These are phyloP conservation scores for Mucor racemosus DNA, from an alignment of 371 early-diverging fungal genomes.

Conservation along the genomic window DNA sequence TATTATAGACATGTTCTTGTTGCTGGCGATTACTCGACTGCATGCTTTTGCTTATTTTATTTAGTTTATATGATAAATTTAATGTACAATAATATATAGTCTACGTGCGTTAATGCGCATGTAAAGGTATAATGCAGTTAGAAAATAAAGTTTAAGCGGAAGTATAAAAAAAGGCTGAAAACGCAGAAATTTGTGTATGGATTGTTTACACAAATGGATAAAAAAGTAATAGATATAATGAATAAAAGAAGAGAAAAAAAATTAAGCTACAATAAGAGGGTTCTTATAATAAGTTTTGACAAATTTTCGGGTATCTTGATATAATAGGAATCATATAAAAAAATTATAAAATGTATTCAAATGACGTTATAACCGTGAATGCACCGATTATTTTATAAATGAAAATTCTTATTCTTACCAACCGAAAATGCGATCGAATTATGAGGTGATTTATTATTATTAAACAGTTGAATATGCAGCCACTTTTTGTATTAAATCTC, in stretches of 20 bases:
- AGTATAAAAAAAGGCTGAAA: not conserved
- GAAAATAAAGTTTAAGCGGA: not conserved
- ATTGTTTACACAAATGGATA: not conserved
- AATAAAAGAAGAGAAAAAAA: not conserved
- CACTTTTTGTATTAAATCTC: constrained; percentile 2
- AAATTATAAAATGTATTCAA: constrained; percentile 1
- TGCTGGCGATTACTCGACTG: not conserved
- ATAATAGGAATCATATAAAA: not conserved
- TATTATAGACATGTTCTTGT: not conserved
- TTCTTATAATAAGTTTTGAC: not conserved
- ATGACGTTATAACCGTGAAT: constrained; percentile 7
- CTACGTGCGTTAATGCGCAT: constrained; percentile 3
- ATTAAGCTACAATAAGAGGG: not conserved
- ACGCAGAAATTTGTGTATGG: not conserved
- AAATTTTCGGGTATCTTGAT: not conserved
- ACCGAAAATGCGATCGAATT: constrained; percentile 7
- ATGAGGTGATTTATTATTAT: constrained; percentile 11
- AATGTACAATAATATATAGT: not conserved
- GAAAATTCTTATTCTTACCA: not conserved
- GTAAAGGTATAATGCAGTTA: constrained; percentile 1
- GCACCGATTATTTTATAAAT: constrained; percentile 1
- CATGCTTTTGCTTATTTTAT: not conserved
- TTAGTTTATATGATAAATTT: not conserved
- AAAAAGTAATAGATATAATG: not conserved
- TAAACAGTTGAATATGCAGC: not conserved